Percentiles rank a stretch among this genome's conserved stretches.
phyloP scores from a whole-genome alignment of 2,329 filamentous ascomycete species.

The Aspergillus bombycis region DNA sequence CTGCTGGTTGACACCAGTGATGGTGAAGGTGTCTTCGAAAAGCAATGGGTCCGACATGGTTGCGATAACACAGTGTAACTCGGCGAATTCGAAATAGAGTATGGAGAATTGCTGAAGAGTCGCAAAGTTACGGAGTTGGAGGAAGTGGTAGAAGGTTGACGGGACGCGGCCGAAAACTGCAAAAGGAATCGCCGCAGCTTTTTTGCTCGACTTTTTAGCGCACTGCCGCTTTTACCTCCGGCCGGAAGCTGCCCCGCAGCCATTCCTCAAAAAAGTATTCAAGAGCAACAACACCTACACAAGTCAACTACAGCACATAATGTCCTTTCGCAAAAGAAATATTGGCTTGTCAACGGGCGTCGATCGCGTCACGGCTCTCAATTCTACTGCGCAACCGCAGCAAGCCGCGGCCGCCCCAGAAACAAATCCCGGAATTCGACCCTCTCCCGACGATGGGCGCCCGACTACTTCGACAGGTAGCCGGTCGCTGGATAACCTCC shows the following conservation, averaged over 20 bases:
- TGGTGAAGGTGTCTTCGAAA: slow-evolving; percentile 88
- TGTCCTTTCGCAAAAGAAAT: slow-evolving; percentile 72
- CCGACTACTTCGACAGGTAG: slow-evolving; percentile 90
- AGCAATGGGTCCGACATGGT: slow-evolving; percentile 83
- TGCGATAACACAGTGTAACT: slow-evolving; percentile 37
- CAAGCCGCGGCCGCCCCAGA: slow-evolving; percentile 33
- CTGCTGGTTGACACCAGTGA: slow-evolving; percentile 75
- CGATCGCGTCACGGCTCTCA: slow-evolving; percentile 36
- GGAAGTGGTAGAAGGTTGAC: slow-evolving; percentile 7
- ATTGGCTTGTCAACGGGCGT: slow-evolving; percentile 55
- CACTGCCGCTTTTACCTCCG: slow-evolving; percentile 29
- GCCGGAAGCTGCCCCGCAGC: slow-evolving; percentile 27
- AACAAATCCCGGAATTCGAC: slow-evolving; percentile 63
- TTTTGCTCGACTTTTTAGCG: slow-evolving; percentile 29
- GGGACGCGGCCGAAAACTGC: slow-evolving; percentile 6
- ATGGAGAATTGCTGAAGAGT: not conserved
- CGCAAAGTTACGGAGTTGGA: not conserved
- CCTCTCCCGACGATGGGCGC: slow-evolving; percentile 86
- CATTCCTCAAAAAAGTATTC: slow-evolving; percentile 19
- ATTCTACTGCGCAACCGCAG: slow-evolving; percentile 28
- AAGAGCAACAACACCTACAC: slow-evolving; percentile 6
- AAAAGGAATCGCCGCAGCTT: slow-evolving; percentile 21
- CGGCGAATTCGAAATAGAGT: not conserved
- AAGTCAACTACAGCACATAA: slow-evolving; percentile 33
- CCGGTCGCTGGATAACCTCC: slow-evolving; percentile 76